Evolutionary conservation across 2,329 filamentous ascomycete genomes (phyloP).

Genomic region (Trichoderma cornu-damae): DNA sequence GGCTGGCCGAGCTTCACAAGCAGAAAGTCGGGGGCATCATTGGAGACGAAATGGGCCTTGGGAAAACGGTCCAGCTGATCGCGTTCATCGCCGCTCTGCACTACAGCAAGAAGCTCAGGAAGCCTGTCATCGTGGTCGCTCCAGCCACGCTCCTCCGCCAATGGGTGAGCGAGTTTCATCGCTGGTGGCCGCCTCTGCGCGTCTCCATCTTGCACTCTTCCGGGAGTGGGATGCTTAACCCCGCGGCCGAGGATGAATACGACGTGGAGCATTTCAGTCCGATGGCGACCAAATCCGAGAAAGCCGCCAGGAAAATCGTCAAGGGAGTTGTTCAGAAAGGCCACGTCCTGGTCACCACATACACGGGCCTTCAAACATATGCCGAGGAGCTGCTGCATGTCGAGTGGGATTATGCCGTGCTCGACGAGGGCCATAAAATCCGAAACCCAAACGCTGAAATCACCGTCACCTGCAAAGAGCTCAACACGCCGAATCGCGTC

Average conservation of each 20-base stretch:
- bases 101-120: constrained; percentile 78
- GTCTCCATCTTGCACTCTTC: constrained; percentile 94
- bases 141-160: constrained; percentile 93
- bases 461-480: constrained; percentile 90
- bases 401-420: constrained; percentile 87
- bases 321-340: constrained; percentile 76
- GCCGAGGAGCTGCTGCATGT: constrained; percentile 73
- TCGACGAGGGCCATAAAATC: constrained; percentile 98
- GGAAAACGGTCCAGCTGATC: constrained; percentile 72
- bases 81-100: constrained; percentile 86
- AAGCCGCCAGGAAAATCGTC: constrained; percentile 73
- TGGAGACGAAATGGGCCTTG: constrained; percentile 98
- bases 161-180: constrained; percentile 98
- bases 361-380: constrained; percentile 92
- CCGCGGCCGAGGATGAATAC: constrained; percentile 55
- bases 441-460: constrained; percentile 93
- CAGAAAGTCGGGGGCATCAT: constrained; percentile 91
- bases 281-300: constrained; percentile 35
- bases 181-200: constrained; percentile 98
- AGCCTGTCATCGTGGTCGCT: constrained; percentile 85
- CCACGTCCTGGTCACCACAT: constrained; percentile 92
- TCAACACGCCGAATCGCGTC: constrained; percentile 82
- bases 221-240: constrained; percentile 90
- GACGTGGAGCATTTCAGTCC: constrained; percentile 42
- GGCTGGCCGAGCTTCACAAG: constrained; percentile 87